Evolutionary conservation across 2,329 filamentous ascomycete species (phyloP).

Genomic region (Colletotrichum liaoningense): DNA sequence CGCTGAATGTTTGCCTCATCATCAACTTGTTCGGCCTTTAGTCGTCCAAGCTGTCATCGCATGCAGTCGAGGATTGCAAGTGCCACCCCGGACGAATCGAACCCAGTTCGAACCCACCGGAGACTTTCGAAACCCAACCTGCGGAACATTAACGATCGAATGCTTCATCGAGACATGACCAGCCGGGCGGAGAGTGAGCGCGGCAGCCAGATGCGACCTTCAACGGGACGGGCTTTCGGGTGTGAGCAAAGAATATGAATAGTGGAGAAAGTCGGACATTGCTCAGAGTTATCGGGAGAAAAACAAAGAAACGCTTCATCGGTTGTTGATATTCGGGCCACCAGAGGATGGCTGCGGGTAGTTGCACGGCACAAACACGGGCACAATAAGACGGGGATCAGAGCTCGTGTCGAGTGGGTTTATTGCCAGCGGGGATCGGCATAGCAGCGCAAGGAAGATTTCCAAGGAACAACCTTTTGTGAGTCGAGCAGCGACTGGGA

Average conservation of each 20-base stretch:
- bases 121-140: not conserved
- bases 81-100: not conserved
- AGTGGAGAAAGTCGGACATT: not conserved
- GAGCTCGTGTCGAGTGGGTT: conserved; percentile 23
- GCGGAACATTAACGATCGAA: not conserved
- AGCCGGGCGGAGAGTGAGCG: not conserved
- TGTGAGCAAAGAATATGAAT: not conserved
- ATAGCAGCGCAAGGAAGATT: not conserved
- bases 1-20: not conserved
- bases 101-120: not conserved
- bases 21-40: not conserved
- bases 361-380: not conserved
- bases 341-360: not conserved
- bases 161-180: not conserved
- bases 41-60: not conserved
- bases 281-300: not conserved
- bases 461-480: not conserved
- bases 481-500: not conserved
- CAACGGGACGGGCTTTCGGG: not conserved
- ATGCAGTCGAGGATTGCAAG: not conserved
- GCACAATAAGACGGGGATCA: not conserved
- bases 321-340: not conserved
- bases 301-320: not conserved
- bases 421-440: not conserved
- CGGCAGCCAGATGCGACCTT: not conserved